phyloP scores from a whole-genome alignment of 2,329 filamentous ascomycete genomes.

The Talaromyces sp. region DNA sequence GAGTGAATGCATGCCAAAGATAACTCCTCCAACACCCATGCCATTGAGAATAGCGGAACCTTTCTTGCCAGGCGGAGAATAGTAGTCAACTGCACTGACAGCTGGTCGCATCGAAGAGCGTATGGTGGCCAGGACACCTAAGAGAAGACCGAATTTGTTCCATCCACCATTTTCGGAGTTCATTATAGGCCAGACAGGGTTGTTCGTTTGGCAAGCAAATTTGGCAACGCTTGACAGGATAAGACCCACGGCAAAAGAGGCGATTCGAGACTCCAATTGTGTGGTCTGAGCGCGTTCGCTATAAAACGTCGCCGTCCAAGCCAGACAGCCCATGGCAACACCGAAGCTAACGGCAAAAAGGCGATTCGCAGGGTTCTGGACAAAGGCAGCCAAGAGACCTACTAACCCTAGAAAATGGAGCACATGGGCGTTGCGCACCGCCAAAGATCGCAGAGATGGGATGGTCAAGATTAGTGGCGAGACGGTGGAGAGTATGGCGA shows the following conservation, averaged over 20 bases:
- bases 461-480: constrained; percentile 75
- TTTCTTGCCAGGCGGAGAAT: constrained; percentile 49
- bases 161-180: constrained; percentile 83
- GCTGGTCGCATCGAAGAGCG: constrained; percentile 64
- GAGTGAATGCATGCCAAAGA: constrained; percentile 87
- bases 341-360: constrained; percentile 77
- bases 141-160: constrained; percentile 73
- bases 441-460: constrained; percentile 59
- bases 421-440: constrained; percentile 62
- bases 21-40: constrained; percentile 71
- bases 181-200: constrained; percentile 94
- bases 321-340: constrained; percentile 71
- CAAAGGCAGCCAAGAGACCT: constrained; percentile 73
- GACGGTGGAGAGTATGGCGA: constrained; percentile 74
- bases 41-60: constrained; percentile 67
- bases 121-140: constrained; percentile 70
- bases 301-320: constrained; percentile 77
- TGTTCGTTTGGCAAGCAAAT: constrained; percentile 90
- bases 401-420: constrained; percentile 71
- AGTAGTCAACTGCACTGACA: constrained; percentile 44
- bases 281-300: constrained; percentile 55
- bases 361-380: constrained; percentile 65
- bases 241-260: constrained; percentile 75
- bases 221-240: constrained; percentile 83
- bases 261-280: constrained; percentile 73